A percentile compares a stretch with the other conserved stretches of the same genome.
These are phyloP conservation scores for Raffaelea deltoideospora DNA, from an alignment of 2,329 filamentous ascomycete genomes.

Conservation along the genomic window DNA sequence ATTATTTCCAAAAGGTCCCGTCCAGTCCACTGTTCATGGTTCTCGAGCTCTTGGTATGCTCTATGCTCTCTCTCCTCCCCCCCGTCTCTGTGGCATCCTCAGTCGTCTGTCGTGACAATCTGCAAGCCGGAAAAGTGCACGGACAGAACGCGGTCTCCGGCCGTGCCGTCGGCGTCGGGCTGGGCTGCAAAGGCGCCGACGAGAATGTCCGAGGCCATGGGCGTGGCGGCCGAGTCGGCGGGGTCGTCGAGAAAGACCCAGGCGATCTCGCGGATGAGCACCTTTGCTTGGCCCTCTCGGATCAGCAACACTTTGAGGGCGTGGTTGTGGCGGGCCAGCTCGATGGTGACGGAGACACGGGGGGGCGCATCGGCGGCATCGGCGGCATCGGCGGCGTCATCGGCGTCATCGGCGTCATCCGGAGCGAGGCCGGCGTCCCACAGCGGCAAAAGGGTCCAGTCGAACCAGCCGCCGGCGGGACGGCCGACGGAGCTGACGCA, in stretches of 20 bases:
- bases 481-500: slow-evolving; percentile 6
- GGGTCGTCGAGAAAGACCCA: background rate
- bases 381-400: background rate
- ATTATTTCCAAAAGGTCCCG: too few relatives aligned
- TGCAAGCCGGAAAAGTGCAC: background rate
- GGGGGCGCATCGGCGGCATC: too few relatives aligned
- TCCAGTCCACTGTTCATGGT: too few relatives aligned
- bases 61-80: too few relatives aligned
- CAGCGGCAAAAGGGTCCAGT: background rate
- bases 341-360: background rate
- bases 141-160: background rate
- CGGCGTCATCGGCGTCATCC: background rate
- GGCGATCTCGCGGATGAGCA: background rate
- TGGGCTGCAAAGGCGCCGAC: background rate
- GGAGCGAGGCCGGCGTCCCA: background rate
- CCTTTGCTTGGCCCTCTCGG: background rate
- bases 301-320: background rate
- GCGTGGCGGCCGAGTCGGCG: background rate
- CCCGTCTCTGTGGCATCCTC: too few relatives aligned
- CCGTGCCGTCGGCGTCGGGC: background rate
- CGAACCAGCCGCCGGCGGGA: background rate
- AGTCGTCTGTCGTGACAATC: background rate
- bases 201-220: background rate
- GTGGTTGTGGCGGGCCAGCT: background rate
- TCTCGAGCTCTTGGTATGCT: too few relatives aligned